Evolutionary conservation across 345 rosid species (phyloP).

Genomic region (Theobroma cacao): DNA sequence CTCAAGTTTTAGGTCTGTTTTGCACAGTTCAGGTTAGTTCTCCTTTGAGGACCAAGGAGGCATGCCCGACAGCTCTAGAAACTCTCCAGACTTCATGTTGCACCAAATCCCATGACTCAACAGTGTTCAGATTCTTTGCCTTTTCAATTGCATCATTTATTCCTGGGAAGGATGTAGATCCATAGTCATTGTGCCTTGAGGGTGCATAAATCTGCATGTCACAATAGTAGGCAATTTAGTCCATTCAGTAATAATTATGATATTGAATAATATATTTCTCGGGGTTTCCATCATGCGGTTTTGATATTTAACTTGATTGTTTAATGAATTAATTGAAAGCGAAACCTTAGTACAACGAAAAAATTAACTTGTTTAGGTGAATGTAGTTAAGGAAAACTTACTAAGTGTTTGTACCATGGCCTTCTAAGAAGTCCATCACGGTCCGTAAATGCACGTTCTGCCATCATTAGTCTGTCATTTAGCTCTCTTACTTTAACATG

Average conservation of each 20-base stretch:
- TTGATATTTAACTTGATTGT: neutral
- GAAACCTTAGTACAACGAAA: neutral
- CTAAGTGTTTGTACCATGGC: conserved; percentile 79
- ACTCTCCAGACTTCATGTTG: conserved; percentile 87
- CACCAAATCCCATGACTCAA: conserved; percentile 58
- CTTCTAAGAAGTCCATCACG: conserved; percentile 63
- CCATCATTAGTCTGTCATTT: conserved; percentile 78
- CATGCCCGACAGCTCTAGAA: conserved; percentile 65
- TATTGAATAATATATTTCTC: neutral
- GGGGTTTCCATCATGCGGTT: neutral
- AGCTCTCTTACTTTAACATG: conserved; percentile 49
- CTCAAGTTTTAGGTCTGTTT: neutral
- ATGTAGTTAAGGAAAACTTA: conserved; percentile 20
- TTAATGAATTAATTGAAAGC: neutral
- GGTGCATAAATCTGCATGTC: conserved; percentile 65
- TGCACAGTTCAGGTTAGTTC: conserved; percentile 46
- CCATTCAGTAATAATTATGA: neutral
- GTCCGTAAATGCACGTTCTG: conserved; percentile 75
- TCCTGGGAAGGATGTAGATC: conserved; percentile 76
- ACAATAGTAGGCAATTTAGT: neutral
- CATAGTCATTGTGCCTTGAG: conserved; percentile 66
- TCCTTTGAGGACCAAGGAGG: conserved; percentile 62
- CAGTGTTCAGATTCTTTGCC: conserved; percentile 47
- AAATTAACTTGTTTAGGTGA: neutral
- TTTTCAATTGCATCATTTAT: conserved; percentile 64